Conservation (phyloP, 108 stramenopile genomes). For the Chaetoceros muelleri region DNA sequence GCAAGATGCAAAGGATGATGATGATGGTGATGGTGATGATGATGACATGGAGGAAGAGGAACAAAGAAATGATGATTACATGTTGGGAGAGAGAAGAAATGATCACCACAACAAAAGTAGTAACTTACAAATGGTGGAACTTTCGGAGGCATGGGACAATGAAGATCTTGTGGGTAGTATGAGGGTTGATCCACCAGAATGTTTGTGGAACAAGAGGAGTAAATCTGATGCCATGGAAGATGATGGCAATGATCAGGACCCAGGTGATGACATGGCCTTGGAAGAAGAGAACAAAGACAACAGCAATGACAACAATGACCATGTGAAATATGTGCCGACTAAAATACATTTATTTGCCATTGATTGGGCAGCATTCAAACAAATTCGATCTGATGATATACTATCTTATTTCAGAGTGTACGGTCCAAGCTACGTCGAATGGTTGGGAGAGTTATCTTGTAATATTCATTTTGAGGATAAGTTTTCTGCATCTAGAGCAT, state of each 20-base stretch:
- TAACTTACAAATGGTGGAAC: conserved; percentile 41
- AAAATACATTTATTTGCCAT: conserved; percentile 72
- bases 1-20: conserved; percentile 10
- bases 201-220: conserved; percentile 15
- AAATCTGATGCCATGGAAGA: conserved; percentile 12
- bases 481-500: conserved; percentile 55
- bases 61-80: conserved; percentile 23
- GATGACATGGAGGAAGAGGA: conserved; percentile 22
- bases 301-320: conserved; percentile 12
- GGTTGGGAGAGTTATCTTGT: conserved; percentile 69
- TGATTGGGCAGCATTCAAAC: conserved; percentile 81
- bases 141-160: conserved; percentile 75
- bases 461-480: conserved; percentile 67
- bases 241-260: conserved; percentile 4
- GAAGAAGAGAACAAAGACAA: conserved; percentile 17
- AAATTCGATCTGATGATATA: conserved; percentile 69
- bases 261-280: conserved; percentile 4
- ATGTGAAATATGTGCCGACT: conserved; percentile 24
- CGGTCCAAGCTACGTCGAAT: conserved; percentile 77
- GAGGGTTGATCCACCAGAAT: conserved; percentile 42
- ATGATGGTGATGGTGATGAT: conserved; percentile 5
- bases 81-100: conserved; percentile 18
- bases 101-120: conserved; percentile 24
- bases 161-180: conserved; percentile 46
- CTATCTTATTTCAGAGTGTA: conserved; percentile 41